These are phyloP conservation scores for Fusarium dimerum DNA, from an alignment of 2,329 filamentous ascomycete species.

Conservation along the genomic window DNA sequence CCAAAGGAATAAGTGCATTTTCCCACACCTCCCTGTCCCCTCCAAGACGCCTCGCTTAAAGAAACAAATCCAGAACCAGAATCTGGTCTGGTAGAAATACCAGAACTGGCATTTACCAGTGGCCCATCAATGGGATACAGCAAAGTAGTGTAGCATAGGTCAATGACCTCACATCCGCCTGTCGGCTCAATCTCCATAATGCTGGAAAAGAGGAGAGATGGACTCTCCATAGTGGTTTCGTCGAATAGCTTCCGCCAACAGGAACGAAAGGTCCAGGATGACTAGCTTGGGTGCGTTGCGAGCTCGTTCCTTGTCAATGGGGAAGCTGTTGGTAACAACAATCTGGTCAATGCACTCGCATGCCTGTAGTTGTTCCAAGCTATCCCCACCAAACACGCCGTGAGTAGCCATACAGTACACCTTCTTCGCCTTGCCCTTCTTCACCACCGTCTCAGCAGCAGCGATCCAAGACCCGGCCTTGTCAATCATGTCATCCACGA, in stretches of 20 bases:
- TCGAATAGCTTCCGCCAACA: conserved; percentile 89
- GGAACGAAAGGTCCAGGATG: conserved; percentile 82
- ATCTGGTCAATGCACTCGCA: conserved; percentile 94
- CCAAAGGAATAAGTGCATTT: conserved; percentile 17
- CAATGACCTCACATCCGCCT: background rate
- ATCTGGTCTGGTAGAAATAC: conserved; percentile 14
- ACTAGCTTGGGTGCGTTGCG: conserved; percentile 79
- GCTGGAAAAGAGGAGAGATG: conserved; percentile 69
- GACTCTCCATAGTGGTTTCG: conserved; percentile 96
- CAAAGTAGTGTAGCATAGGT: conserved; percentile 2
- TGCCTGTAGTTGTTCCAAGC: conserved; percentile 83
- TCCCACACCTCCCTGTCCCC: conserved; percentile 25
- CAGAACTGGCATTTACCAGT: conserved; percentile 3
- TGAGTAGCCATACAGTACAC: conserved; percentile 99
- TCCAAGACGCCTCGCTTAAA: conserved; percentile 39
- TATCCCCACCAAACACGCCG: conserved; percentile 88
- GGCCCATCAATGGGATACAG: conserved; percentile 12
- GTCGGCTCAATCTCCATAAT: conserved; percentile 54
- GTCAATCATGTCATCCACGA: conserved; percentile 99
- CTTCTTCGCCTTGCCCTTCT: conserved; percentile 85
- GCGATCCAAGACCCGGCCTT: conserved; percentile 97
- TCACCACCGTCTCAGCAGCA: conserved; percentile 93
- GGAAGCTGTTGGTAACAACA: conserved; percentile 96
- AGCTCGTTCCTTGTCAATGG: conserved; percentile 75
- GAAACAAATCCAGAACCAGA: conserved; percentile 18